A percentile compares a stretch with the other conserved stretches of the same genome.
Conservation (phyloP, 2,329 filamentous ascomycete species). For the Ophiostoma perfectum region DNA sequence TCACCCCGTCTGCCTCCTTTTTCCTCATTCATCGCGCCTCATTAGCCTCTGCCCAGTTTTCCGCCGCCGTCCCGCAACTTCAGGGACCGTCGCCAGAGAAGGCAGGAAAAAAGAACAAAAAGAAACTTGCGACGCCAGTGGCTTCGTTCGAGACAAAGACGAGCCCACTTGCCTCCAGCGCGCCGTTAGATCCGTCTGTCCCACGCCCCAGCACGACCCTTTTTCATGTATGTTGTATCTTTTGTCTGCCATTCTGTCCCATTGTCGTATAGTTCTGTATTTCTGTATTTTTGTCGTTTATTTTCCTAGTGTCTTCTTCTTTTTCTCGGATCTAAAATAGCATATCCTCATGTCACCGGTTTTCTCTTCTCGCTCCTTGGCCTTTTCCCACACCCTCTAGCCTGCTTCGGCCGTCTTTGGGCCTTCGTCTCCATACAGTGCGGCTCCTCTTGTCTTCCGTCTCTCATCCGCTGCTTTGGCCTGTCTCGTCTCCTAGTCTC, state of each 20-base stretch:
- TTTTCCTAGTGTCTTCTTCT: neutral
- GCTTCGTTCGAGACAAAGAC: neutral
- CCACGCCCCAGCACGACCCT: too few species aligned
- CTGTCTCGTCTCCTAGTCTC: neutral
- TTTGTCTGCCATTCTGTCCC: neutral
- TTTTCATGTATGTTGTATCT: too few species aligned
- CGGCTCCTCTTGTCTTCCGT: neutral
- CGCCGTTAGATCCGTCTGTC: neutral
- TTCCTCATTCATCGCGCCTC: neutral
- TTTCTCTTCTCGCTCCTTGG: slow-evolving; percentile 3
- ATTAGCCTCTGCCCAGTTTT: slow-evolving; percentile 13
- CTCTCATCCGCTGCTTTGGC: neutral
- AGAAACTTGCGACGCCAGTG: neutral
- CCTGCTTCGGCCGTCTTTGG: neutral
- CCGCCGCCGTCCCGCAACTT: slow-evolving; percentile 12
- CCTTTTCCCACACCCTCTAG: neutral
- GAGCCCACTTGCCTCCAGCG: neutral
- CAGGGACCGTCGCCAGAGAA: neutral
- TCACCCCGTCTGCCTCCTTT: neutral
- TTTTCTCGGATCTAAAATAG: neutral
- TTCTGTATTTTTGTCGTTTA: neutral
- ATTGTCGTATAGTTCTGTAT: neutral
- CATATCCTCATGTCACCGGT: neutral
- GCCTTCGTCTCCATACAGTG: slow-evolving; percentile 1
- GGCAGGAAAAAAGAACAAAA: neutral